Evolutionary conservation across 1,139 yeast genomes (phyloP), one percentile per base, ranked within the genome.

Genomic region (Sugiyamaella japonica): DNA sequence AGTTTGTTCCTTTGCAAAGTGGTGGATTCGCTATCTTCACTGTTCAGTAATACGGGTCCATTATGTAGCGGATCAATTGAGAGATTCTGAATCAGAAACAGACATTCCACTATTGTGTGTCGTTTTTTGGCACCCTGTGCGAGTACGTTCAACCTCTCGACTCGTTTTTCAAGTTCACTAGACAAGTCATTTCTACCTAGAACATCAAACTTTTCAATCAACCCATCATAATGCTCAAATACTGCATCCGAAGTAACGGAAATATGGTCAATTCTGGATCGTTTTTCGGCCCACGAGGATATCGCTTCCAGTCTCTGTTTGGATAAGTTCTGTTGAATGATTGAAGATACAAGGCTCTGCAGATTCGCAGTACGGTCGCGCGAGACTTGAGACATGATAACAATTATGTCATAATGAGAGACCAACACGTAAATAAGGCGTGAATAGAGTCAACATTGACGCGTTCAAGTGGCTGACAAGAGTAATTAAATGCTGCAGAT

Each of bases 111-210:
- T 53, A 56, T 15, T 45, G 49, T 20, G 37, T 55, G 41, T 34
- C 56, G 48, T 51, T 53, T 45, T 12, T 50, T 37, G 37, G 17
- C 25, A n/a, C 38, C 16, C 7, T 50, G 44, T 29, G 28, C 51
- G 32, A 17, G 28, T 4, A 7, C n/a, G 15, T 28, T 41, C 43
- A 61, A 45, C 23, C 29, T 38, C 12, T 55, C 56, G 9, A 67
- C 55, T 25, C 64, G 59, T 8, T 34, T 29, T 13, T 53, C 54
- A 28, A 69, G 56, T 25, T 56, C 62, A 9, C 10, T 42, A 1
- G 70, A 64, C 9, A 66, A 48, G 12, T 65, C 67, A 15, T 48
- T 46, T 17, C 66, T 56, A 20, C 70, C 69, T 1, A 61, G 46
- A 9, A 68, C 63, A n/a, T 53, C 53, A 38, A 63, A 62, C 44